Evolutionary conservation across 208 protist genomes (phyloP).

Genomic region (Acanthamoeba lenticulata): DNA sequence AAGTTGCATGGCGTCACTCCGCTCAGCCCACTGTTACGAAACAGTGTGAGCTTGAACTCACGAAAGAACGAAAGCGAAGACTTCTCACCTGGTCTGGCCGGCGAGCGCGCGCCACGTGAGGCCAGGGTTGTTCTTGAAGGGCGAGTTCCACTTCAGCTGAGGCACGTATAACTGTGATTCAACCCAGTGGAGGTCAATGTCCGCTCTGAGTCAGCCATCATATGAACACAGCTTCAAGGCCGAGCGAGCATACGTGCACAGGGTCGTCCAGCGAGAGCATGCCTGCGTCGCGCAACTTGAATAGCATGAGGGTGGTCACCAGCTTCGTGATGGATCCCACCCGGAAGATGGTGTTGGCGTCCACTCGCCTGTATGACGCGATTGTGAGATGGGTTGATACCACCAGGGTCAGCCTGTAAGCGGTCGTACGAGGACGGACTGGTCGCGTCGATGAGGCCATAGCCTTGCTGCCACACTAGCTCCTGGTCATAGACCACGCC

Average conservation of each 20-base stretch:
- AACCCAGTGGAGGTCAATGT: neutral
- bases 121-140: slow-evolving; percentile 28
- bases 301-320: slow-evolving; percentile 26
- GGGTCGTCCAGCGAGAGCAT: slow-evolving; percentile 41
- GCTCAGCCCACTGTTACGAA: neutral
- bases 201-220: neutral
- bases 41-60: neutral
- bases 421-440: neutral
- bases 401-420: neutral
- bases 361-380: neutral
- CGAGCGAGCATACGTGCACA: neutral
- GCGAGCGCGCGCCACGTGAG: slow-evolving; percentile 41
- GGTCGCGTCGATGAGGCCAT: neutral
- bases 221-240: neutral
- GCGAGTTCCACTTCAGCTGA: neutral
- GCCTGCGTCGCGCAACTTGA: slow-evolving; percentile 26
- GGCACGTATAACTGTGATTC: slow-evolving; percentile 42
- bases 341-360: slow-evolving; percentile 45
- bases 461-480: slow-evolving; percentile 31
- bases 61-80: neutral
- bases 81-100: slow-evolving; percentile 1
- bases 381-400: neutral
- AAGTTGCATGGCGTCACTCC: slow-evolving; percentile 49
- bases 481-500: slow-evolving; percentile 47
- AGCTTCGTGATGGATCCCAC: slow-evolving; percentile 45